Evolutionary conservation across 2,329 filamentous ascomycete species (phyloP).

Genomic region (Fusarium algeriense): DNA sequence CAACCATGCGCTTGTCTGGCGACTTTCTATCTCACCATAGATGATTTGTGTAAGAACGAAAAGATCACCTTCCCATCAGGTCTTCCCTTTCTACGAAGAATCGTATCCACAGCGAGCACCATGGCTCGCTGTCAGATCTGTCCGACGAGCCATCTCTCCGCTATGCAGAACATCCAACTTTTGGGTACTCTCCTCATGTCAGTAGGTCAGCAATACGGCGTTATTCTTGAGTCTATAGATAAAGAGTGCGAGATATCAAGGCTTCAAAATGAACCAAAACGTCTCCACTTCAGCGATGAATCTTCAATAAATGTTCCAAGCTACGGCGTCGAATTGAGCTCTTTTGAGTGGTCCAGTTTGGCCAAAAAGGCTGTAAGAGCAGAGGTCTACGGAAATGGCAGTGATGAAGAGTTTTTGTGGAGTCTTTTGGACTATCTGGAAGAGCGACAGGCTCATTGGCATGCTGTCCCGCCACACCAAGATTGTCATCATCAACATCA

Average conservation of each 20-base stretch:
- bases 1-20: conserved; percentile 6
- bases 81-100: background rate
- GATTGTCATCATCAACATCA: background rate
- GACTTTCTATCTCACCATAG: conserved; percentile 5
- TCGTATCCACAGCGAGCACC: background rate
- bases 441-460: background rate
- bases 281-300: background rate
- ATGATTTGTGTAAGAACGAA: conserved; percentile 6
- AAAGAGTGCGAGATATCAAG: background rate
- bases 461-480: background rate
- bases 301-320: fast-evolving
- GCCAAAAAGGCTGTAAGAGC: background rate
- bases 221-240: background rate
- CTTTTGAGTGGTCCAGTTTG: background rate
- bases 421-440: background rate
- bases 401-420: background rate
- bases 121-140: background rate
- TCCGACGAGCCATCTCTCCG: background rate
- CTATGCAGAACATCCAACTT: conserved; percentile 10
- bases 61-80: background rate
- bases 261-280: background rate
- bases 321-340: background rate
- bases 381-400: background rate
- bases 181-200: conserved; percentile 4
- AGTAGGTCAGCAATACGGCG: background rate